Conservation (phyloP, 2,329 filamentous ascomycete genomes). For the Cordyceps sp. region DNA sequence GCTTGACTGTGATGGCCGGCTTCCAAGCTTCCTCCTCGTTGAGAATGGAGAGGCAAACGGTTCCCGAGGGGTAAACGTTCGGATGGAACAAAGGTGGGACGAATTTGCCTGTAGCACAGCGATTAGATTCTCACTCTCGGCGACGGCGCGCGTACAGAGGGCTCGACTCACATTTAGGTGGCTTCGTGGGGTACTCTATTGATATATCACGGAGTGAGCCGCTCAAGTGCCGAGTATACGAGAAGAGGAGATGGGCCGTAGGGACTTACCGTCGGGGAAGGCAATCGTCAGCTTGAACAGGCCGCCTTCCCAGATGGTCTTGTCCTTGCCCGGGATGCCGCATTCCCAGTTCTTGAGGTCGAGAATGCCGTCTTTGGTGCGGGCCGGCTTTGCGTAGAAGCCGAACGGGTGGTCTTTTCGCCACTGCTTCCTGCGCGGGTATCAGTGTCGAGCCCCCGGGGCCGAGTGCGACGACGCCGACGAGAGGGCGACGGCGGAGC, state of each 20-base stretch:
- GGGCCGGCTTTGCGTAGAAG: constrained; percentile 81
- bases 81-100: constrained; percentile 91
- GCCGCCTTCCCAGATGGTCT: constrained; percentile 96
- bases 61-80: constrained; percentile 96
- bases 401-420: constrained; percentile 92
- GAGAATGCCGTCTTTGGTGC: constrained; percentile 62
- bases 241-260: too few species aligned
- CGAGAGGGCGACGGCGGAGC: constrained; percentile 11
- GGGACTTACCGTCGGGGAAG: constrained; percentile 72
- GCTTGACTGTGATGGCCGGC: constrained; percentile 94
- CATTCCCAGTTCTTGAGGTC: constrained; percentile 96
- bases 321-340: constrained; percentile 86
- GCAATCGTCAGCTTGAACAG: constrained; percentile 85
- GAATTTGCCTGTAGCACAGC: constrained; percentile 61
- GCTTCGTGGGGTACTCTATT: constrained; percentile 96
- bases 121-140: background rate
- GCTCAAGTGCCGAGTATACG: too few species aligned
- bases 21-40: constrained; percentile 99
- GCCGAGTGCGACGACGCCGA: background rate
- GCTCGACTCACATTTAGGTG: constrained; percentile 71
- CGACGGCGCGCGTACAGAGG: background rate
- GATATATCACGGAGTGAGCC: too few species aligned
- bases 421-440: constrained; percentile 69
- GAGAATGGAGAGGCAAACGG: constrained; percentile 88
- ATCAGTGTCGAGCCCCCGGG: constrained; percentile 10